phyloP scores from a whole-genome alignment of 805 yeast species.

The Teunomyces kruisii region DNA sequence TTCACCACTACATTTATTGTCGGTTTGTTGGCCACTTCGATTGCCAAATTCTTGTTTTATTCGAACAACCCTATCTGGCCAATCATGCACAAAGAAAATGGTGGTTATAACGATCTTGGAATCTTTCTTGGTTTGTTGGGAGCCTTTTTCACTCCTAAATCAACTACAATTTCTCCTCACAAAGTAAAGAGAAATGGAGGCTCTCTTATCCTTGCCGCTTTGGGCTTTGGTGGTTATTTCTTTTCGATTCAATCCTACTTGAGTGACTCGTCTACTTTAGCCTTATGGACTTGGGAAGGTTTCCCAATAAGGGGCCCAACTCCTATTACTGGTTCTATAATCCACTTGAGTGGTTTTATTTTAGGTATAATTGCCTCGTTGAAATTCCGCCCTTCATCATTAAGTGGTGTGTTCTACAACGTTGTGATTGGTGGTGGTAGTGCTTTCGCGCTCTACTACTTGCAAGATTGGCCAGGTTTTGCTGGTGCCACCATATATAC shows the following conservation, averaged over 20 bases:
- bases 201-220: slow-evolving; percentile 49
- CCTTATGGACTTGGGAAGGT: slow-evolving; percentile 97
- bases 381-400: slow-evolving; percentile 19
- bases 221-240: slow-evolving; percentile 76
- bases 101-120: slow-evolving; percentile 81
- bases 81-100: slow-evolving; percentile 78
- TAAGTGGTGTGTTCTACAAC: slow-evolving; percentile 30
- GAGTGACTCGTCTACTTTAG: slow-evolving; percentile 81
- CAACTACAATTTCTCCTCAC: slow-evolving; percentile 9
- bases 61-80: slow-evolving; percentile 98
- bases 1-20: slow-evolving; percentile 58
- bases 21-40: slow-evolving; percentile 73
- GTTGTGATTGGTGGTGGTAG: slow-evolving; percentile 48
- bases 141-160: slow-evolving; percentile 60
- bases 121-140: slow-evolving; percentile 59
- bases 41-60: slow-evolving; percentile 70
- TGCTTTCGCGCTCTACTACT: slow-evolving; percentile 48
- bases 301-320: slow-evolving; percentile 84
- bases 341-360: slow-evolving; percentile 59
- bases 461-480: slow-evolving; percentile 70
- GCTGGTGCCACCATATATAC: slow-evolving; percentile 66
- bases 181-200: slow-evolving; percentile 33
- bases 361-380: slow-evolving; percentile 45
- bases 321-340: slow-evolving; percentile 80
- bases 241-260: slow-evolving; percentile 73